These are phyloP conservation scores for Sanguinoderma infundibulare DNA, from an alignment of 1,284 basidiomycete species.

Conservation along the genomic window DNA sequence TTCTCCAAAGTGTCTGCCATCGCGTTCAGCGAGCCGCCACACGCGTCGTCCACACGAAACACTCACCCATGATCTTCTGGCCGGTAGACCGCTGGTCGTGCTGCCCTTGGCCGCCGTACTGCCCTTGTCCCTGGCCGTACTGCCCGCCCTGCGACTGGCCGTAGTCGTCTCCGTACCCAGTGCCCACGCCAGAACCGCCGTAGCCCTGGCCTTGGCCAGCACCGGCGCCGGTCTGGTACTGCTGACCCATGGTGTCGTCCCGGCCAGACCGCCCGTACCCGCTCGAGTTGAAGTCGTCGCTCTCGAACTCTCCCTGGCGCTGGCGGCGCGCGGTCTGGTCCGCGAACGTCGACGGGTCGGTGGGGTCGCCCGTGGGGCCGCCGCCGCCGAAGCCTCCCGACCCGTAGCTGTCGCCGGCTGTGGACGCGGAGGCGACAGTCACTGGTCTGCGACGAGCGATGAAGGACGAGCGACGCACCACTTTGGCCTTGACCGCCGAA, in stretches of 20 bases:
- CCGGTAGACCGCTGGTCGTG: not conserved
- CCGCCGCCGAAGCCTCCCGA: too few relatives aligned
- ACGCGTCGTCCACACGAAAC: not conserved
- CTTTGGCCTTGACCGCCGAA: not conserved
- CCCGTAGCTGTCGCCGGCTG: too few relatives aligned
- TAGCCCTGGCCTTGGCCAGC: too few relatives aligned
- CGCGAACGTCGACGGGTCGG: conserved; percentile 12
- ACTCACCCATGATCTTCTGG: conserved; percentile 2
- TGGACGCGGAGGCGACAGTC: too few relatives aligned
- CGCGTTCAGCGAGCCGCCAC: not conserved
- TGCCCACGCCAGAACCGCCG: not conserved
- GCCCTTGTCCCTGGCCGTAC: not conserved
- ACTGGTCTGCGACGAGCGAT: not conserved
- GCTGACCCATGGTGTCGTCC: not conserved
- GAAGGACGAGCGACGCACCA: not conserved
- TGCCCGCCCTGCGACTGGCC: not conserved
- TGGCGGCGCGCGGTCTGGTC: conserved; percentile 3
- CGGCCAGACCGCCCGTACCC: not conserved
- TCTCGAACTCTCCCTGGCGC: conserved; percentile 2
- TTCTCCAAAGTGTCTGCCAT: not conserved
- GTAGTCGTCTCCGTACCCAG: not conserved
- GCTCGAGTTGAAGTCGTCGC: not conserved
- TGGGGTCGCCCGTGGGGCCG: too few relatives aligned
- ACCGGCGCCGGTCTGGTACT: not conserved
- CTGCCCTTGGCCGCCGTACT: not conserved